Conservation (phyloP, 108 stramenopile species). For the Schizochytrium sp. region DNA sequence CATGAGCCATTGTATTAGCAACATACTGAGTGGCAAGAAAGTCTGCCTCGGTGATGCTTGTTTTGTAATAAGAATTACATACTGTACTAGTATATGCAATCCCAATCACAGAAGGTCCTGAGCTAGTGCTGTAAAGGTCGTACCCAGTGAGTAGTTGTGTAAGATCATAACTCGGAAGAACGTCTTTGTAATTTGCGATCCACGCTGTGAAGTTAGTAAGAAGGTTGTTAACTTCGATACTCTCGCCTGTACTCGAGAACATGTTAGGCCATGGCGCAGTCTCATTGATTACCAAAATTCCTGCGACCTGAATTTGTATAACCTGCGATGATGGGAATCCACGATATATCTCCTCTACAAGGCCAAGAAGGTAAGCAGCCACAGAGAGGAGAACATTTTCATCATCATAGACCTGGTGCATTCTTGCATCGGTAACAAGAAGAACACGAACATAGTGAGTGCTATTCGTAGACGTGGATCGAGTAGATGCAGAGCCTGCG, state of each 20-base stretch:
- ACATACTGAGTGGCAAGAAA: slow-evolving; percentile 34
- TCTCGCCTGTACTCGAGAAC: neutral
- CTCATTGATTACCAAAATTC: neutral
- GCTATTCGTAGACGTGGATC: neutral
- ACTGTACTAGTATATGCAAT: neutral
- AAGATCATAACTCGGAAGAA: slow-evolving; percentile 11
- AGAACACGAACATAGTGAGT: slow-evolving; percentile 14
- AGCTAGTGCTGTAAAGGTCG: slow-evolving; percentile 1
- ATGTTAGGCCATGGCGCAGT: neutral
- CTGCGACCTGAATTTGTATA: neutral
- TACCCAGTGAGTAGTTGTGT: neutral
- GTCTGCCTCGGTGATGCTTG: neutral
- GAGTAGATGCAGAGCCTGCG: too few relatives aligned
- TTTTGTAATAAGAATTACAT: neutral
- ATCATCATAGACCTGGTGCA: neutral
- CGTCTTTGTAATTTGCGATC: neutral
- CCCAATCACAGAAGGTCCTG: slow-evolving; percentile 25
- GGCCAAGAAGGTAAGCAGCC: neutral
- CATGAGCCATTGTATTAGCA: slow-evolving; percentile 14
- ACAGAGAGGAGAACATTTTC: neutral
- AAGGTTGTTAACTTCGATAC: neutral
- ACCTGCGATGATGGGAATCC: neutral
- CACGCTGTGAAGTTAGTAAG: neutral
- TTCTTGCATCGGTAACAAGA: slow-evolving; percentile 21
- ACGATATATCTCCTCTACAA: slow-evolving; percentile 37